These are phyloP conservation scores for Camelina neglecta DNA, from an alignment of 345 rosid species.

Conservation along the genomic window DNA sequence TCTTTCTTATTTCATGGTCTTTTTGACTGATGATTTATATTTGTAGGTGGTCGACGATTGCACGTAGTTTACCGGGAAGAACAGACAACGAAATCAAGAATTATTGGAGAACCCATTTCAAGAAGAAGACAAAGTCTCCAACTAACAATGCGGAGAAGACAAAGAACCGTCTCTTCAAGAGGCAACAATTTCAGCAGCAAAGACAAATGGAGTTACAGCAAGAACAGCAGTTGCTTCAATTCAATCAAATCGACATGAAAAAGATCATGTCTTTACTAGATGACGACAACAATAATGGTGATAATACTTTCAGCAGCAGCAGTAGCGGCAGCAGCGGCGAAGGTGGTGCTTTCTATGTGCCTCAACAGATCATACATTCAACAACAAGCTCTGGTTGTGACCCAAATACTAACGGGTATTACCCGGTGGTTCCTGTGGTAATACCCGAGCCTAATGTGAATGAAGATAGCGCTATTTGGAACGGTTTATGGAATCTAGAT, in stretches of 20 bases:
- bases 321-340: constrained; percentile 37
- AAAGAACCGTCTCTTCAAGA: constrained; percentile 59
- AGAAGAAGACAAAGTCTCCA: constrained; percentile 69
- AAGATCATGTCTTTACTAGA: constrained; percentile 63
- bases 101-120: constrained; percentile 96
- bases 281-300: constrained; percentile 40
- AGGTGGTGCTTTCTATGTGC: constrained; percentile 43
- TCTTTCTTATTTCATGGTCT: not conserved
- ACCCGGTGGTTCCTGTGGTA: constrained; percentile 33
- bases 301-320: constrained; percentile 32
- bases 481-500: constrained; percentile 74
- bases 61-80: constrained; percentile 91
- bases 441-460: constrained; percentile 41
- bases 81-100: constrained; percentile 94
- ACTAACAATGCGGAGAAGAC: constrained; percentile 56
- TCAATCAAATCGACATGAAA: constrained; percentile 65
- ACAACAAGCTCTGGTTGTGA: constrained; percentile 33
- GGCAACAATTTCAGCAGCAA: constrained; percentile 77
- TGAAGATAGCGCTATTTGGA: constrained; percentile 67
- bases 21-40: not conserved
- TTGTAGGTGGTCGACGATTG: constrained; percentile 90
- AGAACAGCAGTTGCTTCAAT: constrained; percentile 54
- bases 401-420: constrained; percentile 41
- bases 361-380: constrained; percentile 55
- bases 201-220: constrained; percentile 53